phyloP scores from a whole-genome alignment of 768 basidiomycete species.

The Suillus subalutaceus region DNA sequence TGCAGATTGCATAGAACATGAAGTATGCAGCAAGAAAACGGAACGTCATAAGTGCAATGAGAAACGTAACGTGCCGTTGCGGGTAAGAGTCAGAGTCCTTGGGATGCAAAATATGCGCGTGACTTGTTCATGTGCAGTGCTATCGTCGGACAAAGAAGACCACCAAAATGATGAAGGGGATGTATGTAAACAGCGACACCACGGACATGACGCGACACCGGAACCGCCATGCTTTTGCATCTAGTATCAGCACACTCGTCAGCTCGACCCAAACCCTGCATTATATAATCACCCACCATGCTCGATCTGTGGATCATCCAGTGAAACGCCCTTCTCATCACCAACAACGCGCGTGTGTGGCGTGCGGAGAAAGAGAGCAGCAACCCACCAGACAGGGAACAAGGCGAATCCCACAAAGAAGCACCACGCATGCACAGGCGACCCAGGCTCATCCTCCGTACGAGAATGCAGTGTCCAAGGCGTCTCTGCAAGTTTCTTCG shows the following conservation, averaged over 20 bases:
- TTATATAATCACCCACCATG: slow-evolving; percentile 50
- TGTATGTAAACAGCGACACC: slow-evolving; percentile 71
- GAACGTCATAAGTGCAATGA: slow-evolving; percentile 25
- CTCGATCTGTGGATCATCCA: slow-evolving; percentile 83
- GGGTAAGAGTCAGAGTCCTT: not conserved
- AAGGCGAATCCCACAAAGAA: slow-evolving; percentile 74
- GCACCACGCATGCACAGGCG: slow-evolving; percentile 71
- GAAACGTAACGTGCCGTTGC: slow-evolving; percentile 8
- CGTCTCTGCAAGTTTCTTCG: slow-evolving; percentile 54
- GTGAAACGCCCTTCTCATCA: slow-evolving; percentile 69
- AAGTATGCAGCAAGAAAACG: slow-evolving; percentile 1
- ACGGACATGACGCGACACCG: slow-evolving; percentile 75
- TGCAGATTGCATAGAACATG: slow-evolving; percentile 12
- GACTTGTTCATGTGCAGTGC: slow-evolving; percentile 20
- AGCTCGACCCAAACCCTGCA: slow-evolving; percentile 12
- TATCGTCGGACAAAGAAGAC: slow-evolving; percentile 58
- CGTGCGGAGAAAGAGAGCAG: slow-evolving; percentile 50
- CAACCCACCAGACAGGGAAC: slow-evolving; percentile 70
- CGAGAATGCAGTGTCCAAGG: slow-evolving; percentile 63
- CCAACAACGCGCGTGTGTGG: slow-evolving; percentile 67
- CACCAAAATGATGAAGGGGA: slow-evolving; percentile 77
- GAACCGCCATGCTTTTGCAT: slow-evolving; percentile 72
- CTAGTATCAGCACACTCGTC: slow-evolving; percentile 36
- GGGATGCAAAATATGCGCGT: slow-evolving; percentile 8
- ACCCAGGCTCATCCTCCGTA: slow-evolving; percentile 52